phyloP scores from a whole-genome alignment of 2,329 filamentous ascomycete species.

The Fusarium pseudonygamai region DNA sequence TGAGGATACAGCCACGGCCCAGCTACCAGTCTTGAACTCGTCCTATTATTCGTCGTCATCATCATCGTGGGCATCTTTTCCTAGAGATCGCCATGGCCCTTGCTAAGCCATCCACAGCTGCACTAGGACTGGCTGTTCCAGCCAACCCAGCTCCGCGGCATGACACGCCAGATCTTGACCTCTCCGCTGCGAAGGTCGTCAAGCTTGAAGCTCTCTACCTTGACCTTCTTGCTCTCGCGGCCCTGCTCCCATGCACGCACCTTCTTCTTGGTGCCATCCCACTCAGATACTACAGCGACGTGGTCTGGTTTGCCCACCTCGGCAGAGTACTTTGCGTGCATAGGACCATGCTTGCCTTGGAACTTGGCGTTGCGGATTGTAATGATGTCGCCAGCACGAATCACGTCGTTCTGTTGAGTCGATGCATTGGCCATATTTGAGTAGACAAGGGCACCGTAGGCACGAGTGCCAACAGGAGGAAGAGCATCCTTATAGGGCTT shows the following conservation, averaged over 20 bases:
- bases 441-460: constrained; percentile 93
- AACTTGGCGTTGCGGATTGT: constrained; percentile 93
- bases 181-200: constrained; percentile 93
- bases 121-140: constrained; percentile 75
- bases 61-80: constrained; percentile 23
- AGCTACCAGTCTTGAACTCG: constrained; percentile 11
- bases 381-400: constrained; percentile 90
- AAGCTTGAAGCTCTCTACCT: constrained; percentile 92
- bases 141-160: constrained; percentile 90
- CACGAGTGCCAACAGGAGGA: constrained; percentile 83
- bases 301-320: constrained; percentile 92
- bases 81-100: constrained; percentile 14
- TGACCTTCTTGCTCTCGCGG: constrained; percentile 90
- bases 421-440: constrained; percentile 94
- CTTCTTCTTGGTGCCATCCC: constrained; percentile 99
- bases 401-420: constrained; percentile 90
- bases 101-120: constrained; percentile 37
- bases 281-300: constrained; percentile 90
- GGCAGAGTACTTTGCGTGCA: constrained; percentile 91
- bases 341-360: constrained; percentile 92
- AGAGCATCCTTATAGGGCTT: constrained; percentile 78
- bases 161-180: constrained; percentile 96
- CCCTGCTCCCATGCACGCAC: constrained; percentile 96
- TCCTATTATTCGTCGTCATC: constrained; percentile 28
- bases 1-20: constrained; percentile 21